Evolutionary conservation across 2,329 filamentous ascomycete genomes (phyloP).

Genomic region (Diplodia seriata): DNA sequence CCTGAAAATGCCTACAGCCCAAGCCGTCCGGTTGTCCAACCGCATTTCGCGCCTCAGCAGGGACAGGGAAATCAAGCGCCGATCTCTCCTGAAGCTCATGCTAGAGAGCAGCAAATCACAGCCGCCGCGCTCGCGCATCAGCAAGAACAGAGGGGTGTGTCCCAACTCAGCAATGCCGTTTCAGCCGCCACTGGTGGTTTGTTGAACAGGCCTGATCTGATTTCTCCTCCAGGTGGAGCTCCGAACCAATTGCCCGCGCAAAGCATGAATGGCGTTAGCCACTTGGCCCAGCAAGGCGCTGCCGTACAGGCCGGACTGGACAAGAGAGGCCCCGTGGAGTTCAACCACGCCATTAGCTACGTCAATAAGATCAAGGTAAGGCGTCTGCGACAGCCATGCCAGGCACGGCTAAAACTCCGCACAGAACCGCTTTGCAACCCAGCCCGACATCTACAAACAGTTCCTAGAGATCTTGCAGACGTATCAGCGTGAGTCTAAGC

Average conservation of each 20-base stretch:
- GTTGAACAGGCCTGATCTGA: conserved; percentile 41
- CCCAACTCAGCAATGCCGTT: conserved; percentile 70
- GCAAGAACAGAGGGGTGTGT: conserved; percentile 70
- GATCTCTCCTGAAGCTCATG: conserved; percentile 49
- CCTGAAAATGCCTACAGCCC: conserved; percentile 53
- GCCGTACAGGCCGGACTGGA: conserved; percentile 69
- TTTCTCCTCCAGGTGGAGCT: conserved; percentile 55
- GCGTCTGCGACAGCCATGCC: neutral
- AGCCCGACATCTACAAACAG: conserved; percentile 98
- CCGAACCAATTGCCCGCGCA: conserved; percentile 61
- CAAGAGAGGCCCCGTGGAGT: conserved; percentile 93
- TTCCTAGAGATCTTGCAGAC: conserved; percentile 98
- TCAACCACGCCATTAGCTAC: conserved; percentile 99
- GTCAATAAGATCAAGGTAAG: conserved; percentile 99
- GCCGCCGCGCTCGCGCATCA: conserved; percentile 61
- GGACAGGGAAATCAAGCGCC: conserved; percentile 44
- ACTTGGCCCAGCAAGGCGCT: conserved; percentile 45
- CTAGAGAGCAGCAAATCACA: conserved; percentile 39
- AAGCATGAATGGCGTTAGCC: conserved; percentile 66
- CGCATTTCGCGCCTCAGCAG: conserved; percentile 46
- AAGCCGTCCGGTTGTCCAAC: conserved; percentile 51
- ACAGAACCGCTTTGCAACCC: conserved; percentile 93
- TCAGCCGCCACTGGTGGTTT: conserved; percentile 63
- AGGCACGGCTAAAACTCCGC: conserved; percentile 9
- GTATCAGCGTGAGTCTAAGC: conserved; percentile 96